Base-by-base conservation (phyloP, 2,329 filamentous ascomycete genomes). In the Diaporthe citri region DNA sequence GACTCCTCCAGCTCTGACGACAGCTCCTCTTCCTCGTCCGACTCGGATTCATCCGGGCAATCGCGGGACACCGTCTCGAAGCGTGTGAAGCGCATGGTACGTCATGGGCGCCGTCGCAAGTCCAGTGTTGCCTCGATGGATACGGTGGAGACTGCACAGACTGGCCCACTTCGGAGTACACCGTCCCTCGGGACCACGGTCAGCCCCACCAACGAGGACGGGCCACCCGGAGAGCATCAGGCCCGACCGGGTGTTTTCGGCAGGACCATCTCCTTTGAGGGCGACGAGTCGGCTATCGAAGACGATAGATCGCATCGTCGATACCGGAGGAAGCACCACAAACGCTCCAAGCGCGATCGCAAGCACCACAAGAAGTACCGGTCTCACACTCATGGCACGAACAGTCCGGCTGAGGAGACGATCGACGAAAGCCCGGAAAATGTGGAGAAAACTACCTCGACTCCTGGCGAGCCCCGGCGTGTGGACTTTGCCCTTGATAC, bases 31-130 rank as follows among this genome's bases (percentile, higher is more conserved):
- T 92, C 90, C 0, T 86, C 86, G 71, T 91, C 91, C 20, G 94
- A 96, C 78, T 94, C 93, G 0, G 93, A 94, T 75, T 88, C 88
- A 67, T 95, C 93, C 2, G 90, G 91, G 76, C 85, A 83, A 34
- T 90, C 88, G 10, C 83, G 85, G 15, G 86, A 88, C 64, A 95
- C 93, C 1, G 94, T 95, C 20, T 91, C 93, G 3, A 94, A 93
- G 80, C 91, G 91, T 73, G 91, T 97, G 82, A 95, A 92, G 83
- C 89, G 93, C 78, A 94, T 93, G 34, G 92, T 97, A 79, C 93
- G 92, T 75, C 88, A 89, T 62, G 89, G 92, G 71, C 91, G 91
- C 80, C 92, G 91, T 77, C 92, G 94, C 83, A 97, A 96, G 87
- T 96, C 93, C 0, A 96, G 93, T 78, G 87, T 89, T 46, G 91